Conservation (phyloP, 331 rosid species). For the Prunus yedoensis region DNA sequence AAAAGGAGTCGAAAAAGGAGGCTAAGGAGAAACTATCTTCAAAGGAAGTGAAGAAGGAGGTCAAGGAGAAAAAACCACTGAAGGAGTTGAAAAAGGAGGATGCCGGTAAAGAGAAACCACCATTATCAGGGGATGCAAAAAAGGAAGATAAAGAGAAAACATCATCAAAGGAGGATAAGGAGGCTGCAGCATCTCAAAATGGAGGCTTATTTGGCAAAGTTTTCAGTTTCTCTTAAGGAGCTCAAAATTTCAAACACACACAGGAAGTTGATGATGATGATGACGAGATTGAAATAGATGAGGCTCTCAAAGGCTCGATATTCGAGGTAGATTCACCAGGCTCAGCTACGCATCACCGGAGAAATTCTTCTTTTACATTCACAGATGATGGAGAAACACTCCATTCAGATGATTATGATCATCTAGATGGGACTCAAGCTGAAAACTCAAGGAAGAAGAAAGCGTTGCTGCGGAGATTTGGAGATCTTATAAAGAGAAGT, state of each 20-base stretch:
- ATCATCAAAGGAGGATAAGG: constrained; percentile 27
- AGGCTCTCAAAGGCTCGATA: constrained; percentile 55
- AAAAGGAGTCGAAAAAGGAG: constrained; percentile 35
- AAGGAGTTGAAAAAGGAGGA: constrained; percentile 15
- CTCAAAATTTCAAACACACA: constrained; percentile 34
- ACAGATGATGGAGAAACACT: constrained; percentile 36
- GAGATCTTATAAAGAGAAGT: constrained; percentile 73
- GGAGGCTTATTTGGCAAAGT: constrained; percentile 35
- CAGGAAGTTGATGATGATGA: constrained; percentile 27
- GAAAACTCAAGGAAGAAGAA: constrained; percentile 69
- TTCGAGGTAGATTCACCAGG: constrained; percentile 48
- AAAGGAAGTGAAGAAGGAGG: constrained; percentile 35
- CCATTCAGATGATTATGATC: constrained; percentile 43
- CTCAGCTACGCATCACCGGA: constrained; percentile 33
- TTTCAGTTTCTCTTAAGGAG: constrained; percentile 54
- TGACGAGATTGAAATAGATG: constrained; percentile 36
- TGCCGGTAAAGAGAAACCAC: background rate
- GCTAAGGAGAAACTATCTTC: constrained; percentile 31
- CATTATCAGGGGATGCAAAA: background rate
- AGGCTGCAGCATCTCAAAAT: constrained; percentile 7
- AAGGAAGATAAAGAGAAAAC: constrained; percentile 25
- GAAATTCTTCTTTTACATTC: constrained; percentile 19
- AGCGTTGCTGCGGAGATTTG: constrained; percentile 72
- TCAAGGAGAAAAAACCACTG: constrained; percentile 9
- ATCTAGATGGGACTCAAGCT: constrained; percentile 41